Conservation (phyloP, 2,329 filamentous ascomycete genomes). For the Colletotrichum zoysiae region DNA sequence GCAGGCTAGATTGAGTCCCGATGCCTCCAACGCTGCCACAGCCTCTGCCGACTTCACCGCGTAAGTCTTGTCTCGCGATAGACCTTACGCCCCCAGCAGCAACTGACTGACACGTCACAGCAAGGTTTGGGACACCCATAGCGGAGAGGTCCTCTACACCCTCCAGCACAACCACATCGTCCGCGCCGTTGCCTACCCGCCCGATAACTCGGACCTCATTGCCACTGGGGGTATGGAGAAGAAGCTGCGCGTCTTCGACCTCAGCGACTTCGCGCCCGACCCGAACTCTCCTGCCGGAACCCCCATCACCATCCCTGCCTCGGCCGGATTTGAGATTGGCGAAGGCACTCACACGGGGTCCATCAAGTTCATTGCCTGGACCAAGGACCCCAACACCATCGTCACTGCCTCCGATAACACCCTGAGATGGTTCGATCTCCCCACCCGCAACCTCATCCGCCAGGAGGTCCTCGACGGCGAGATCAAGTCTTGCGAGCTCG, state of each 20-base stretch:
- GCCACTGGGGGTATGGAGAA: conserved; percentile 97
- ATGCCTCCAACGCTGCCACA: conserved; percentile 89
- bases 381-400: conserved; percentile 85
- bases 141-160: conserved; percentile 87
- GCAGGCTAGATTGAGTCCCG: conserved; percentile 91
- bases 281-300: conserved; percentile 49
- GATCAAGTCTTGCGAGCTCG: conserved; percentile 94
- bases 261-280: conserved; percentile 69
- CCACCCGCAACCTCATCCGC: conserved; percentile 79
- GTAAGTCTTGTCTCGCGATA: conserved; percentile 62
- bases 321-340: conserved; percentile 86
- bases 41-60: conserved; percentile 96
- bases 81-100: not conserved
- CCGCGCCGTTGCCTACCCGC: conserved; percentile 89
- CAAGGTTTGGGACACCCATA: conserved; percentile 97
- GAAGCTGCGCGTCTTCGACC: conserved; percentile 93
- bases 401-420: conserved; percentile 94
- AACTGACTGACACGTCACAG: conserved; percentile 58
- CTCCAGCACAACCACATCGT: conserved; percentile 96
- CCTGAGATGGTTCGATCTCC: conserved; percentile 93
- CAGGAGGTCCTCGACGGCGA: conserved; percentile 84
- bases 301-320: conserved; percentile 66
- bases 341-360: conserved; percentile 84
- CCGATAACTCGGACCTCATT: conserved; percentile 83
- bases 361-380: conserved; percentile 98